These are phyloP conservation scores for Cladosporium austrohemisphaericum DNA, from an alignment of 2,329 filamentous ascomycete species.

Conservation along the genomic window DNA sequence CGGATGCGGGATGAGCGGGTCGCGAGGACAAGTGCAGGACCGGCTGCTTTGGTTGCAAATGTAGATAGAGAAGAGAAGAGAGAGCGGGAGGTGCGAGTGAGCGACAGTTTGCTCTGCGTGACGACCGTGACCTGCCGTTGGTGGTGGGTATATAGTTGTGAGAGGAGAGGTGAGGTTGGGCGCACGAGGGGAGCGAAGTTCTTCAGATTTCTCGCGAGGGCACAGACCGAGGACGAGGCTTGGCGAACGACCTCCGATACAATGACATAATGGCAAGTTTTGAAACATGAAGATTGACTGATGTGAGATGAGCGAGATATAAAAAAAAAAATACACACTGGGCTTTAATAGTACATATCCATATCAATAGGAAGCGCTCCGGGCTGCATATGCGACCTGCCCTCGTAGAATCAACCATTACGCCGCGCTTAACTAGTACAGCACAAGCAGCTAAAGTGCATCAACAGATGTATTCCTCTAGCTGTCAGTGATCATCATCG, in stretches of 20 bases:
- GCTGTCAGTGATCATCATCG: slow-evolving; percentile 5
- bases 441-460: not conserved
- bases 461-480: not conserved
- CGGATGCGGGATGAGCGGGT: slow-evolving; percentile 6
- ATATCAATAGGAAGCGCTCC: too few relatives aligned
- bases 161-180: slow-evolving; percentile 6
- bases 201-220: not conserved
- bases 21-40: slow-evolving; percentile 29
- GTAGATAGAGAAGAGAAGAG: slow-evolving; percentile 23
- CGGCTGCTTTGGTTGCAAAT: slow-evolving; percentile 29
- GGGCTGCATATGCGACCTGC: too few relatives aligned
- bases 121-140: slow-evolving; percentile 31
- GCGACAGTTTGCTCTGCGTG: slow-evolving; percentile 28
- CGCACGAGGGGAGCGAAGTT: slow-evolving; percentile 8
- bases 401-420: not conserved
- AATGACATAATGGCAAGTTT: not conserved
- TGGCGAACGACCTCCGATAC: not conserved
- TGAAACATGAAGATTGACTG: too few relatives aligned
- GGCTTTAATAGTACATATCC: too few relatives aligned
- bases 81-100: slow-evolving; percentile 24
- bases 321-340: too few relatives aligned
- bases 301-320: not conserved
- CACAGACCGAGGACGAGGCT: not conserved
- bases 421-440: slow-evolving; percentile 14
- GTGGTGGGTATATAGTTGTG: slow-evolving; percentile 3